Evolutionary conservation across 2,329 filamentous ascomycete species (phyloP), one percentile per base, ranked within the genome.

Genomic region (Cladobotryum mycophilum): DNA sequence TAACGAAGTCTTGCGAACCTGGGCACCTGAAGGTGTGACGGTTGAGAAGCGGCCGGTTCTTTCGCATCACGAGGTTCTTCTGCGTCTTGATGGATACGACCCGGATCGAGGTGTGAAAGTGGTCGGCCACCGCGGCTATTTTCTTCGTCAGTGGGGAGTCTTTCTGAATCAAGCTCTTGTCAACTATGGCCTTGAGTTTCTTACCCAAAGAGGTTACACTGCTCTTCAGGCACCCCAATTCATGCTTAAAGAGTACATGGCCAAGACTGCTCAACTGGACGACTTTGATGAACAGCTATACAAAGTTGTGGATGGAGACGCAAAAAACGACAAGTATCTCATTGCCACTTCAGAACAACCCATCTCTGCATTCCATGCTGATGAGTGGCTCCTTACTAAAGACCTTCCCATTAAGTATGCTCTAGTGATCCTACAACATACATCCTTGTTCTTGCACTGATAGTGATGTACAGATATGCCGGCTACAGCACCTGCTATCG

Each of bases 241-340:
- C 76, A 96, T 97, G 88, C 80, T 92, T 56, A 88, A 88, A 69
- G 88, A 95, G 46, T 86, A 89, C 68, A 99, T 99, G 93, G 91
- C 88, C 54, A 97, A 97, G 78, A 99, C 93, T 0, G 93, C 93
- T 2, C 93, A 99, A 72, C 82, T 99, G 22, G 90, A 93, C 60
- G 88, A 96, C 64, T 99, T 99, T 64, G 93, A 99, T 64, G 93
- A 97, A 68, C 92, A 97, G 70, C 76, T 99, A 47, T 99, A 99
- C 79, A 97, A 97, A 74, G 92, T 99, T 20, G 84, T 92, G 58
- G 86, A 87, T 66, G 88, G 89, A 53, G 89, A 95, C 61, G 83
- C 89, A 57, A 82, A 89, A 61, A 89, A 87, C 46, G 93, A 97
- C 73, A 96, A 96, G 74, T 85, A 85, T 60, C 68, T 79, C 44